Percentiles rank a stretch among this genome's conserved stretches.
These are phyloP conservation scores for Amphicarpaea edgeworthii DNA, from an alignment of 306 rosid genomes.

Conservation along the genomic window DNA sequence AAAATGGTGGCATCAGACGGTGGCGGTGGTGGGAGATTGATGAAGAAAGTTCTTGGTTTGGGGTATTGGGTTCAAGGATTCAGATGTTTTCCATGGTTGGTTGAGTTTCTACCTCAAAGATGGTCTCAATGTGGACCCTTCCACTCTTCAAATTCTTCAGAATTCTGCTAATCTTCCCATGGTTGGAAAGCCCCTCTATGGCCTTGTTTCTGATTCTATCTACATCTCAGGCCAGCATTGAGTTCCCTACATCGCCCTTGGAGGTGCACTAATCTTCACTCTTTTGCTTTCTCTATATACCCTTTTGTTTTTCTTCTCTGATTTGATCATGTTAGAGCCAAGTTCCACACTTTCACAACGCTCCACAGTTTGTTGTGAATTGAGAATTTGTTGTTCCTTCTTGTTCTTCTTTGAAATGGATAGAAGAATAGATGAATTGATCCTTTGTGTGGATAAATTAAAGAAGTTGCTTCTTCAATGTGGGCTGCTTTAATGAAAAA, in stretches of 20 bases:
- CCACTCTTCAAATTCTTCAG: slow-evolving; percentile 85
- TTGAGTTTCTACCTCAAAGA: slow-evolving; percentile 88
- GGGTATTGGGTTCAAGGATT: slow-evolving; percentile 94
- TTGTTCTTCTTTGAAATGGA: background rate
- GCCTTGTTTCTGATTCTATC: slow-evolving; percentile 79
- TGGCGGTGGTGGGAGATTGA: slow-evolving; percentile 44
- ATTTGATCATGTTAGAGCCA: background rate
- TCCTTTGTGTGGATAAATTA: slow-evolving; percentile 19
- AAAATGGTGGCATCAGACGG: slow-evolving; percentile 52
- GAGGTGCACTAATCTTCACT: slow-evolving; percentile 54
- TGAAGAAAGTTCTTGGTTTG: slow-evolving; percentile 67
- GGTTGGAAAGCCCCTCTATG: slow-evolving; percentile 91
- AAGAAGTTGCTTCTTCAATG: slow-evolving; percentile 5
- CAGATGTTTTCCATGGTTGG: slow-evolving; percentile 92
- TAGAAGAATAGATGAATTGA: background rate
- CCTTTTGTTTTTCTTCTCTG: slow-evolving; percentile 7
- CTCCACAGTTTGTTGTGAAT: background rate
- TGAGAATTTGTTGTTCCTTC: background rate
- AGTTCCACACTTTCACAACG: background rate
- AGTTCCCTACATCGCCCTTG: slow-evolving; percentile 85
- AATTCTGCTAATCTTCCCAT: slow-evolving; percentile 89
- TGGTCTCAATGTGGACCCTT: slow-evolving; percentile 74
- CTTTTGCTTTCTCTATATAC: background rate
- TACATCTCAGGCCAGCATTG: slow-evolving; percentile 83
- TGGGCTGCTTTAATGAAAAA: slow-evolving; percentile 20